These are phyloP conservation scores for Pestalotiopsis sp. DNA, from an alignment of 2,329 filamentous ascomycete genomes.

Conservation along the genomic window DNA sequence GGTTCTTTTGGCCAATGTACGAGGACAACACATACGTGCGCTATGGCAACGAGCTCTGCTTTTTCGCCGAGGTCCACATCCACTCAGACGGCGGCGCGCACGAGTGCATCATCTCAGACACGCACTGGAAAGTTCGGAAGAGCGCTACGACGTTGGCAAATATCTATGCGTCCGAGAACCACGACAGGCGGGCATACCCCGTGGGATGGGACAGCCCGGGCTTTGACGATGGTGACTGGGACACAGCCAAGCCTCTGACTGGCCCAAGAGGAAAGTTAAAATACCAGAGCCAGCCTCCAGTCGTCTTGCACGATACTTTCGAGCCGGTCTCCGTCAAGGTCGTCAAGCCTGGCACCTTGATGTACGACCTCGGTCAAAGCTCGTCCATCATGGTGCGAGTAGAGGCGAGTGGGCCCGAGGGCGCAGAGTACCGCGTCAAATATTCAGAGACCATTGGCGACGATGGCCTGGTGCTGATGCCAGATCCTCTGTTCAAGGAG, in stretches of 20 bases:
- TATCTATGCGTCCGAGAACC: constrained; percentile 42
- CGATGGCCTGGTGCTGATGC: constrained; percentile 1
- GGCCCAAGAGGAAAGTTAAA: constrained; percentile 39
- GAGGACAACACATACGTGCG: constrained; percentile 43
- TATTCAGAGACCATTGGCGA: constrained; percentile 5
- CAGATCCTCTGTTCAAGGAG: constrained; percentile 7
- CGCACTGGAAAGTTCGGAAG: constrained; percentile 38
- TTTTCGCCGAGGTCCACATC: constrained; percentile 40
- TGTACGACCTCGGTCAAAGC: constrained; percentile 6
- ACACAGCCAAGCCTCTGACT: constrained; percentile 37
- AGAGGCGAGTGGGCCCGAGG: background rate
- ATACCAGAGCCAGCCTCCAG: constrained; percentile 42
- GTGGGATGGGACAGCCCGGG: constrained; percentile 32
- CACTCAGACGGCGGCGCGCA: constrained; percentile 38
- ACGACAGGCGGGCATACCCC: constrained; percentile 37
- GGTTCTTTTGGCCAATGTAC: constrained; percentile 45
- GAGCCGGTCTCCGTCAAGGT: constrained; percentile 24
- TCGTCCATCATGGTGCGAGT: constrained; percentile 5
- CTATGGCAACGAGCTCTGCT: constrained; percentile 41
- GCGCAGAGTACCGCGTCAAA: constrained; percentile 1
- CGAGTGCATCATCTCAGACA: constrained; percentile 37
- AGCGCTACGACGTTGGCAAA: constrained; percentile 42
- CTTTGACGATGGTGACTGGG: constrained; percentile 25
- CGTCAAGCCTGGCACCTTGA: background rate
- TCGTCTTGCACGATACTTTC: constrained; percentile 38